A percentile compares a stretch with the other conserved stretches of the same genome.
phyloP scores from a whole-genome alignment of 441 rosid genomes.

The Brassica balearica region DNA sequence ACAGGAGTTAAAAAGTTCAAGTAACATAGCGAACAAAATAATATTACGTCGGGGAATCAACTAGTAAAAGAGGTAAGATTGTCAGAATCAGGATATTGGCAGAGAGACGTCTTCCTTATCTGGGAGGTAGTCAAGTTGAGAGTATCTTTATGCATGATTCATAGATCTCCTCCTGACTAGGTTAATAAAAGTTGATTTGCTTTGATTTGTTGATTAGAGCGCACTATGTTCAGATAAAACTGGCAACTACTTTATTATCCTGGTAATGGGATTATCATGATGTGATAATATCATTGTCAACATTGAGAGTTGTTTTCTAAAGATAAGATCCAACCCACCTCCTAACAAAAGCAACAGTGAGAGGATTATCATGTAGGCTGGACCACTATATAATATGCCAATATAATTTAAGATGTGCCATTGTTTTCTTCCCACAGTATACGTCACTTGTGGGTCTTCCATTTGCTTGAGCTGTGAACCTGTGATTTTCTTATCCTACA shows the following conservation, averaged over 20 bases:
- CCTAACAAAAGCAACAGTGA: slow-evolving; percentile 33
- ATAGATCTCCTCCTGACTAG: neutral
- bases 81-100: slow-evolving; percentile 24
- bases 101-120: slow-evolving; percentile 34
- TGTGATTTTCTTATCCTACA: slow-evolving; percentile 1
- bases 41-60: slow-evolving; percentile 14
- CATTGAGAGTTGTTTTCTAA: slow-evolving; percentile 30
- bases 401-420: slow-evolving; percentile 1
- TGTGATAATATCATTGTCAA: slow-evolving; percentile 1
- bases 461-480: neutral
- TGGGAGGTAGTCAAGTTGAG: neutral
- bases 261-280: slow-evolving; percentile 6
- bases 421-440: slow-evolving; percentile 12
- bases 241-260: neutral
- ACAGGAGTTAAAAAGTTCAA: slow-evolving; percentile 1
- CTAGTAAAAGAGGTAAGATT: slow-evolving; percentile 1
- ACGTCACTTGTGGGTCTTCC: slow-evolving; percentile 23
- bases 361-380: slow-evolving; percentile 21
- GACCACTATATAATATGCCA: slow-evolving; percentile 19
- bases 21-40: slow-evolving; percentile 5
- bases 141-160: slow-evolving; percentile 11
- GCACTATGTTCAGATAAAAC: neutral
- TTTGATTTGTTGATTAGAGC: slow-evolving; percentile 11
- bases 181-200: neutral
- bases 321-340: slow-evolving; percentile 39